phyloP scores from a whole-genome alignment of 2,329 filamentous ascomycete species.

The Alternaria sp. region DNA sequence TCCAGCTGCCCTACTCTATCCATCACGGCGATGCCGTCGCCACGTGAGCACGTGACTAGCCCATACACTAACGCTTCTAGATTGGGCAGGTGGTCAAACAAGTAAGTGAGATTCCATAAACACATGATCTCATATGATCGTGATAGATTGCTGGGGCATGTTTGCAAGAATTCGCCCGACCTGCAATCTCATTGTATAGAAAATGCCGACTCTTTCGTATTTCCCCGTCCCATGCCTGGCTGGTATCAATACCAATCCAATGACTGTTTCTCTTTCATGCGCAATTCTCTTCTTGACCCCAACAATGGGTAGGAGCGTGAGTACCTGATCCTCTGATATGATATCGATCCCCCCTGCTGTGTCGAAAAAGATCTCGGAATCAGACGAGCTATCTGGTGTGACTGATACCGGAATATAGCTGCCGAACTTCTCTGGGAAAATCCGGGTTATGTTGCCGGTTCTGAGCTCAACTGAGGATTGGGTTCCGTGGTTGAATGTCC shows the following conservation, averaged over 20 bases:
- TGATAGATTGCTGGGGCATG: neutral
- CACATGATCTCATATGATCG: neutral
- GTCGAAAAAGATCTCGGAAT: neutral
- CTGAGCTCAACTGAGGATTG: neutral
- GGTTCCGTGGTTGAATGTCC: neutral
- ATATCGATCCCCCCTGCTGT: neutral
- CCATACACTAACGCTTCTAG: neutral
- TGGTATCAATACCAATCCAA: neutral
- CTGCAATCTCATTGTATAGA: neutral
- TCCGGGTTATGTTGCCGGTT: neutral
- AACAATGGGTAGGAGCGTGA: neutral
- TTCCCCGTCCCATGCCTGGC: neutral
- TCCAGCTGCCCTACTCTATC: neutral
- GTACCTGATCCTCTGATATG: neutral
- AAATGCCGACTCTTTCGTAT: neutral
- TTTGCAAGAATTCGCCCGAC: slow-evolving; percentile 4
- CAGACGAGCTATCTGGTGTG: neutral
- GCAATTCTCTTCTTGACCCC: neutral
- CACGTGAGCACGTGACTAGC: slow-evolving; percentile 5
- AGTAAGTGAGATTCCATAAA: too few relatives aligned
- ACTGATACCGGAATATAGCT: neutral
- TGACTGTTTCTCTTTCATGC: neutral
- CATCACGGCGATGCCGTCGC: slow-evolving; percentile 9
- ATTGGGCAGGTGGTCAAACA: neutral
- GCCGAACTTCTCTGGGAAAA: neutral